phyloP scores from a whole-genome alignment of 768 basidiomycete genomes.

The Sporobolomyces roseus region DNA sequence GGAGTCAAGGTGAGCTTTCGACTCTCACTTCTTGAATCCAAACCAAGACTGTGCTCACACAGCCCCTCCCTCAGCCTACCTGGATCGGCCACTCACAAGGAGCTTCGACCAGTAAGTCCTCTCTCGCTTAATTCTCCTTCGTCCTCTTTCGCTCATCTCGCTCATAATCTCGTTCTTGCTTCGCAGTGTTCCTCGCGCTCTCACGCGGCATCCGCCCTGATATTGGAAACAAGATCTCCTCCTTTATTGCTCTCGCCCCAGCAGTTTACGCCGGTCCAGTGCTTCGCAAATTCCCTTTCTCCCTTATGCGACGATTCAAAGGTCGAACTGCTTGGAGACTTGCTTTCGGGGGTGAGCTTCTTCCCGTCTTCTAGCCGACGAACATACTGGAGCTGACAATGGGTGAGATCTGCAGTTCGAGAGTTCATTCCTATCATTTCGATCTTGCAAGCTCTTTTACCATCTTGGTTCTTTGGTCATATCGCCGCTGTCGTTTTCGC shows the following conservation, averaged over 20 bases:
- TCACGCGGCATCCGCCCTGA: constrained; percentile 53
- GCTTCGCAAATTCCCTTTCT: constrained; percentile 53
- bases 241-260: constrained; percentile 54
- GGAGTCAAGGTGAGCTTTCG: constrained; percentile 41
- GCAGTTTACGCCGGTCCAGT: constrained; percentile 55
- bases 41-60: too few relatives aligned
- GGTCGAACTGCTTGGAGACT: constrained; percentile 52
- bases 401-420: constrained; percentile 8
- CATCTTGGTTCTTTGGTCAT: constrained; percentile 34
- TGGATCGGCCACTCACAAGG: constrained; percentile 56
- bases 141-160: not conserved
- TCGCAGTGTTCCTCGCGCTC: constrained; percentile 52
- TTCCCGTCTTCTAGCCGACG: not conserved
- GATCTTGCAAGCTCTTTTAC: constrained; percentile 12
- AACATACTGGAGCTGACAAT: not conserved
- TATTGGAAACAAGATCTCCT: constrained; percentile 51
- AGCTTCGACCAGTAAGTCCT: constrained; percentile 23
- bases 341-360: constrained; percentile 48
- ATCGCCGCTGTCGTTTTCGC: constrained; percentile 18
- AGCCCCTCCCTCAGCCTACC: constrained; percentile 47
- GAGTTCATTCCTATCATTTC: constrained; percentile 36
- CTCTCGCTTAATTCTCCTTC: not conserved
- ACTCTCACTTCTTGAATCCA: not conserved
- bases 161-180: not conserved
- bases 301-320: constrained; percentile 48